phyloP scores from a whole-genome alignment of 2,329 filamentous ascomycete species.

The Epichloe festucae region DNA sequence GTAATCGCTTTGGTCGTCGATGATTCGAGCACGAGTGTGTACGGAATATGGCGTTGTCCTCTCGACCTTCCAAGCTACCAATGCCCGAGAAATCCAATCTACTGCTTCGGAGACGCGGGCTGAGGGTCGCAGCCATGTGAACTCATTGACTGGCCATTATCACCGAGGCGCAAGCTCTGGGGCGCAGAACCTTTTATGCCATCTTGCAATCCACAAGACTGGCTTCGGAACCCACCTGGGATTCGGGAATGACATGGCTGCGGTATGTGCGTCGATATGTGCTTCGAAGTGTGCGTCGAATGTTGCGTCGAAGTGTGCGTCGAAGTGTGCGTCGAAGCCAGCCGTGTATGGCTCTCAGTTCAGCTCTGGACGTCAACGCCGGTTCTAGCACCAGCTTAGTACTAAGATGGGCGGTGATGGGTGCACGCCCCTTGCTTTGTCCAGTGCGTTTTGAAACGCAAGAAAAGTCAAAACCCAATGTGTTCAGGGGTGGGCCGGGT shows the following conservation, averaged over 20 bases:
- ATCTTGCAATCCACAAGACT: background rate
- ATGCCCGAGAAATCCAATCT: background rate
- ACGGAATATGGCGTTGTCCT: background rate
- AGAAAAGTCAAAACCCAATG: background rate
- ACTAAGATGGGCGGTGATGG: background rate
- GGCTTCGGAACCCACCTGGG: constrained; percentile 3
- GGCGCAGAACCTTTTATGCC: constrained; percentile 7
- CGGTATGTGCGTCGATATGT: constrained; percentile 1
- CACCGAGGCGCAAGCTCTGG: background rate
- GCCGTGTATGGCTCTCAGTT: constrained; percentile 6
- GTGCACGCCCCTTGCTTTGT: background rate
- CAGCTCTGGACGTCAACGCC: constrained; percentile 7
- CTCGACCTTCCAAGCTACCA: background rate
- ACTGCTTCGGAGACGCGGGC: background rate
- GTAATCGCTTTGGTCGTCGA: no score
- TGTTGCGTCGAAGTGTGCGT: no score
- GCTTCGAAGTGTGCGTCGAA: no score
- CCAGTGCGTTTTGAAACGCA: background rate
- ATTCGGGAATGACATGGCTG: background rate
- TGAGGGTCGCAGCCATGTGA: background rate
- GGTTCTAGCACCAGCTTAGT: constrained; percentile 1
- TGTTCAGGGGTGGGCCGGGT: background rate
- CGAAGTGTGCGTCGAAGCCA: background rate
- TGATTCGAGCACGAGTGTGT: background rate
- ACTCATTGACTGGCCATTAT: background rate